Conservation (phyloP, 2,329 filamentous ascomycete genomes). For the Epichloe amarillans region DNA sequence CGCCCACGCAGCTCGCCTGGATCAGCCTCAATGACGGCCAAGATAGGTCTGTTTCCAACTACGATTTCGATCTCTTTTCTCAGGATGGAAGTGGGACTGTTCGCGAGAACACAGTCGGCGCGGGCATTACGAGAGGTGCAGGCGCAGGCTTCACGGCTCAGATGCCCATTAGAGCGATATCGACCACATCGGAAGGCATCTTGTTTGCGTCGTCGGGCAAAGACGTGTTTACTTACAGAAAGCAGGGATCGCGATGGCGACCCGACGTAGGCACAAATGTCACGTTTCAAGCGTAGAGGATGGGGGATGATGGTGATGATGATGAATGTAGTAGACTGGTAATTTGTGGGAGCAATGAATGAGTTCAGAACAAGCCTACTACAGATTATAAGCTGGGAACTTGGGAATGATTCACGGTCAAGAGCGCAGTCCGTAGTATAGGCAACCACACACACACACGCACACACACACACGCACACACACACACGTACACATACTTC, state of each 20-base stretch:
- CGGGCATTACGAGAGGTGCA: slow-evolving; percentile 1
- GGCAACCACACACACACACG: neutral
- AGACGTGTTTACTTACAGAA: slow-evolving; percentile 9
- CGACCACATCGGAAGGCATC: slow-evolving; percentile 8
- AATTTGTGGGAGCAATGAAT: neutral
- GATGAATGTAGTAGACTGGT: neutral
- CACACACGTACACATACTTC: too few relatives aligned
- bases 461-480: too few relatives aligned
- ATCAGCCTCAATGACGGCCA: slow-evolving; percentile 2
- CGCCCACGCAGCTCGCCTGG: slow-evolving; percentile 9
- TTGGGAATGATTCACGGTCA: neutral
- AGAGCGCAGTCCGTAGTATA: neutral
- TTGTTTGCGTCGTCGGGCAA: slow-evolving; percentile 10
- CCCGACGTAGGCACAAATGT: neutral
- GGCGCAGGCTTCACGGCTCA: slow-evolving; percentile 5
- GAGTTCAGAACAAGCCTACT: too few relatives aligned
- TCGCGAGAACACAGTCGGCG: slow-evolving; percentile 8
- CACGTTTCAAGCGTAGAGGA: neutral
- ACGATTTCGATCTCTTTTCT: slow-evolving; percentile 10
- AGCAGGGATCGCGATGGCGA: slow-evolving; percentile 5
- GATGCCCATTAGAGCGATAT: slow-evolving; percentile 5
- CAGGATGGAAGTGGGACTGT: slow-evolving; percentile 5
- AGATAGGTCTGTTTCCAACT: neutral
- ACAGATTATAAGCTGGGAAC: too few relatives aligned
- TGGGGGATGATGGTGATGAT: neutral